These are phyloP conservation scores for Paraphoma sp. DNA, from an alignment of 2,329 filamentous ascomycete species.

Conservation along the genomic window DNA sequence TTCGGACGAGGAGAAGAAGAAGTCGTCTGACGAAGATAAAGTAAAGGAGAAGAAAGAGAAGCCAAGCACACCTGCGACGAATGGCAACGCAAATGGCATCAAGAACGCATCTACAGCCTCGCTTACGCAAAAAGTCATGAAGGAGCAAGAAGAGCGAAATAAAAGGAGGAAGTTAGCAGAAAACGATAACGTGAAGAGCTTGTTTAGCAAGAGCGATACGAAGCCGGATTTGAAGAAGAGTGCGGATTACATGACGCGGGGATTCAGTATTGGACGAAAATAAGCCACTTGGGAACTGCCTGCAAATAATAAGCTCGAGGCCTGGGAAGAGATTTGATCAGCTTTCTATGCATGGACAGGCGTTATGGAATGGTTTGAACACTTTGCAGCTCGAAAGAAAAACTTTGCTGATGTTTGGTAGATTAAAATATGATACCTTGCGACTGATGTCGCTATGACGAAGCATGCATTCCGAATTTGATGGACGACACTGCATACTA, in stretches of 20 bases:
- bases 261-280: slow-evolving; percentile 50
- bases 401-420: background rate
- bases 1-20: slow-evolving; percentile 9
- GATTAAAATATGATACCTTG: background rate
- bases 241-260: slow-evolving; percentile 58
- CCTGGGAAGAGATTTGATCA: background rate
- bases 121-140: slow-evolving; percentile 83
- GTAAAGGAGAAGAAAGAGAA: slow-evolving; percentile 19
- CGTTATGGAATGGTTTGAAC: background rate
- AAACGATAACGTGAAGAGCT: slow-evolving; percentile 56
- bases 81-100: slow-evolving; percentile 64
- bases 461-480: no score
- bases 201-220: slow-evolving; percentile 52
- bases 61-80: slow-evolving; percentile 1
- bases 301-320: background rate
- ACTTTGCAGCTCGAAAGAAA: background rate
- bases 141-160: slow-evolving; percentile 82
- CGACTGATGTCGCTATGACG: background rate
- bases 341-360: background rate
- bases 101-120: slow-evolving; percentile 88
- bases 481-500: no score
- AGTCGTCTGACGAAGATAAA: slow-evolving; percentile 30
- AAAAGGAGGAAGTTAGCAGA: slow-evolving; percentile 75
- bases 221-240: slow-evolving; percentile 49
- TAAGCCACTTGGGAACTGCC: slow-evolving; percentile 2